A percentile compares a stretch with the other conserved stretches of the same genome.
Conservation (phyloP, 2,329 filamentous ascomycete genomes). For the Rhinocladiella similis region DNA sequence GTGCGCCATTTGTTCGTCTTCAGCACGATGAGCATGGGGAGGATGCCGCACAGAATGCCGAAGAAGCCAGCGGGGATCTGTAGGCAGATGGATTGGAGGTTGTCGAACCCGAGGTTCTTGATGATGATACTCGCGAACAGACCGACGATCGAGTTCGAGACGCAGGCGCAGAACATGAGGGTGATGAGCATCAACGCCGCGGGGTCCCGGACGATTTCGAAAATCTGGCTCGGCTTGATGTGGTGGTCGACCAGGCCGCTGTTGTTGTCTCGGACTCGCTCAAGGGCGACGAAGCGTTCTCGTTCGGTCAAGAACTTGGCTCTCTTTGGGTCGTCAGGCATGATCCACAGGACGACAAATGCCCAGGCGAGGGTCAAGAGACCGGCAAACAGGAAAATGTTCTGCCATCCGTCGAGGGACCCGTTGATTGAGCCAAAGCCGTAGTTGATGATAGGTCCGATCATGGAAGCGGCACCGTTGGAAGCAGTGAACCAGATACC, state of each 20-base stretch:
- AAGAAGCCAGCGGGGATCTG: slow-evolving; percentile 22
- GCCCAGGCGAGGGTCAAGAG: slow-evolving; percentile 19
- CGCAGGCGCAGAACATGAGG: not conserved
- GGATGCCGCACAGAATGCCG: slow-evolving; percentile 36
- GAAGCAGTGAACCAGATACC: not conserved
- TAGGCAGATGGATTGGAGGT: not conserved
- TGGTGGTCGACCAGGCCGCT: slow-evolving; percentile 53
- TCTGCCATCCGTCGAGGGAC: slow-evolving; percentile 33
- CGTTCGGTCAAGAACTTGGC: slow-evolving; percentile 50
- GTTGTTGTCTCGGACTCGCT: slow-evolving; percentile 56
- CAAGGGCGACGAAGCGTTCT: slow-evolving; percentile 56
- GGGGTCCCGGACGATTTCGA: slow-evolving; percentile 34
- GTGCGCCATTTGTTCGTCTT: slow-evolving; percentile 37
- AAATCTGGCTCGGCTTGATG: slow-evolving; percentile 53
- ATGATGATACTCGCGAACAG: not conserved
- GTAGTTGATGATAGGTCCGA: slow-evolving; percentile 4
- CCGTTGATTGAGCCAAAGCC: slow-evolving; percentile 2
- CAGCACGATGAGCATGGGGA: slow-evolving; percentile 21
- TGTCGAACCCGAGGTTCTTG: not conserved
- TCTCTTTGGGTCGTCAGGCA: slow-evolving; percentile 54
- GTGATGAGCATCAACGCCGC: slow-evolving; percentile 36
- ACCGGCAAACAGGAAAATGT: slow-evolving; percentile 58
- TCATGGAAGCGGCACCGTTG: not conserved
- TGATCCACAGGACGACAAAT: slow-evolving; percentile 20
- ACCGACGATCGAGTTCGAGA: not conserved